Evolutionary conservation across 345 rosid genomes (phyloP), one percentile per base, ranked within the genome.

Genomic region (Hevea brasiliensis): DNA sequence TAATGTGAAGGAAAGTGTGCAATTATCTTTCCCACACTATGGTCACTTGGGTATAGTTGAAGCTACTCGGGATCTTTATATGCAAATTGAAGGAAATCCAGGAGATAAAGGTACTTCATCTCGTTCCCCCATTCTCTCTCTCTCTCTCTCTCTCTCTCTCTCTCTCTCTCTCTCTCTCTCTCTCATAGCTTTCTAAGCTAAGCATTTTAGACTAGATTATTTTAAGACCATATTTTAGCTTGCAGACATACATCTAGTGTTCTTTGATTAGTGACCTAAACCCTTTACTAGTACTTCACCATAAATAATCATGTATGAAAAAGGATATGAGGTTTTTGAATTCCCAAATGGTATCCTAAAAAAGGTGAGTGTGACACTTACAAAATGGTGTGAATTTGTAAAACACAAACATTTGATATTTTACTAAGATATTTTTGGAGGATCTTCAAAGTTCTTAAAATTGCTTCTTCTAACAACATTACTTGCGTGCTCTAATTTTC

Each of bases 31-130:
- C 63, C 93, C 86, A 54, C 97, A 89, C 77, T 88, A 90, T 69
- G 97, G 95, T 15, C 97, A 92, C 74, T 87, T 79, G 13, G 98
- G 98, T 74, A 89, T 92, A 32, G 89, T 89, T 57, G 91, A 85
- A 74, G 93, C 97, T 80, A 92, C 95, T 67, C 80, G 91, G 65
- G 98, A 94, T 77, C 91, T 94, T 45, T 90, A 72, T 73, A 72
- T 78, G 82, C 93, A 94, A 85, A 65, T 92, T 82, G 98, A 94
- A 83, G 98, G 93, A 81, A 84, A 77, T 56, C 79, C 76, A 24
- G 67, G 56, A 63, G 74, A 75, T 77, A 80, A 75, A 72, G 85
- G 92, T 87, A 35, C 40, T 64, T 18, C 45, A 7, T 7, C 29
- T 8, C 37, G 6, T 24, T 53, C 40, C 20, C n/a, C n/a, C n/a